Base-by-base conservation (phyloP, 164 flowering plant genomes). In the Litsea cubeba region DNA sequence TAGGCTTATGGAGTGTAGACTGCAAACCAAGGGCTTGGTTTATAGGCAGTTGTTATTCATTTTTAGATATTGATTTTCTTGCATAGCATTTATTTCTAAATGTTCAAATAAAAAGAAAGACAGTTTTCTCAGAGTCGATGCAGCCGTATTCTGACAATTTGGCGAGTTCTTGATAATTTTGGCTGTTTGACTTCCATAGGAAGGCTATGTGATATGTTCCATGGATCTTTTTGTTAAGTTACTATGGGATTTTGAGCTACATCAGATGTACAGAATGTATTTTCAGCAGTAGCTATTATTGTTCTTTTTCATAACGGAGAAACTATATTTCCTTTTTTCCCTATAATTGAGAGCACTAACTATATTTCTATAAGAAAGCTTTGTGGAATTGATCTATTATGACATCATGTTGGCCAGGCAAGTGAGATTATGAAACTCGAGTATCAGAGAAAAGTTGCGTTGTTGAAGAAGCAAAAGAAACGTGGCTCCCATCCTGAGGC, bases 351-450 rank as follows among this genome's bases (percentile, higher is more conserved):
- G 7, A 18, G 20, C 60, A 14, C 60, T 54, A 20, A 14, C 60
- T 3, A 5, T 17, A 17, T 15, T 14, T 51, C 18, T 51, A 12
- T 51, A 12, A 11, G 60, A 54, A 54, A 54, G n/a, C 60, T 54
- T 54, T 54, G 4, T 54, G 60, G 60, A 15, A 20, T 54, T 54
- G n/a, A 40, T 72, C 4, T 11, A 63, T 63, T 63, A 5, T 22
- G 14, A 22, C 7, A 63, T 17, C 35, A 66, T 83, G 71, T 57
- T 83, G 76, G 46, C 73, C 85, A 94, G 98, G 87, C 91, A 60
- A 91, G 94, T 24, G 98, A 94, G 86, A 85, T 86, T 66, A 91
- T 94, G 95, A 94, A 94, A 83, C 73, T 85, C 2, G 98, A 94
- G 79, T 94, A 92, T 75, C 91, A 89, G 76, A 87, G 92, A 71